These are phyloP conservation scores for Penicillium olsonii DNA, from an alignment of 2,329 filamentous ascomycete genomes.

Conservation along the genomic window DNA sequence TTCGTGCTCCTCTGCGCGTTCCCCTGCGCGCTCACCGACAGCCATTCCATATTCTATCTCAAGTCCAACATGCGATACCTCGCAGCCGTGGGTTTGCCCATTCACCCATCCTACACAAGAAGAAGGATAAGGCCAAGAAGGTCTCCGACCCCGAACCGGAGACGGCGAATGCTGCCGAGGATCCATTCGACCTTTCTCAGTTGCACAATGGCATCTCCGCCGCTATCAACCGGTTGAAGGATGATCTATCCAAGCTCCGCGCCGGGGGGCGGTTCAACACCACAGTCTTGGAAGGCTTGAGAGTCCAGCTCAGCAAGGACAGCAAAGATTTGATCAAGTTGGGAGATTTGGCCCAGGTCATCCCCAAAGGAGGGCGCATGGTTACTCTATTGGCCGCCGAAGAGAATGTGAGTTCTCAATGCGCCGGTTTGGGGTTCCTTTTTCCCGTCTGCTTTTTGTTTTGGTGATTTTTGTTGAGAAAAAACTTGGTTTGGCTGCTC, in stretches of 20 bases:
- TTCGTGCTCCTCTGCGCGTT: not conserved
- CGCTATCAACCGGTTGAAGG: constrained; percentile 58
- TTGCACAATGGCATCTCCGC: constrained; percentile 59
- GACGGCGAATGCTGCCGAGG: constrained; percentile 38
- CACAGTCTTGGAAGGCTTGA: constrained; percentile 60
- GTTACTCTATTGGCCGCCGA: constrained; percentile 66
- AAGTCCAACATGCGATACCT: not conserved
- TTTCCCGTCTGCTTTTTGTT: not conserved
- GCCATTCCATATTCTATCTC: not conserved
- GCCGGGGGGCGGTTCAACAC: constrained; percentile 65
- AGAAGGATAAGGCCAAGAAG: constrained; percentile 56
- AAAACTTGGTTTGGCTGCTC: no score
- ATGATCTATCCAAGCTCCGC: constrained; percentile 63
- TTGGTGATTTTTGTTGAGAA: no score
- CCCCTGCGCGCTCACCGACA: not conserved
- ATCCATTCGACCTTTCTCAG: constrained; percentile 62
- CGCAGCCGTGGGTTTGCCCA: constrained; percentile 42
- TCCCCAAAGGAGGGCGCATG: constrained; percentile 63
- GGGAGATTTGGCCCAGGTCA: constrained; percentile 66
- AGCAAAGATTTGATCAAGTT: constrained; percentile 55
- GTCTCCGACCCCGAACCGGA: constrained; percentile 36
- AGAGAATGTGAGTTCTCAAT: constrained; percentile 54
- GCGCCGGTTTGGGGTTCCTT: not conserved
- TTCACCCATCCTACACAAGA: constrained; percentile 49
- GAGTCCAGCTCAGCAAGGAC: constrained; percentile 59